These are phyloP conservation scores for Dioscorea zingiberensis DNA, from an alignment of 106 monocot genomes.

Conservation along the genomic window DNA sequence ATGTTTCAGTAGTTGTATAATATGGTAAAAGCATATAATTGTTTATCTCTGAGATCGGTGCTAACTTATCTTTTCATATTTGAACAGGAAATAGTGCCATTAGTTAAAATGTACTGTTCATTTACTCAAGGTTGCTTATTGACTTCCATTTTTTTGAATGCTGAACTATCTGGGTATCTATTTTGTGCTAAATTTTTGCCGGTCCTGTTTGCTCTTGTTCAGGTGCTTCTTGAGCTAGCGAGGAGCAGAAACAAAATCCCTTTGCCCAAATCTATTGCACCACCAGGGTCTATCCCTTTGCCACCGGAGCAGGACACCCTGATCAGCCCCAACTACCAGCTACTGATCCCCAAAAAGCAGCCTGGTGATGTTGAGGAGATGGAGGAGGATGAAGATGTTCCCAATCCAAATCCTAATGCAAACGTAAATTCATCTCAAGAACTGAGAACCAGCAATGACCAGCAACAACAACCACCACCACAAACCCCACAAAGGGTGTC, in stretches of 20 bases:
- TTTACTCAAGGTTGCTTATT: too few relatives aligned
- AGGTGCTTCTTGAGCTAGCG: conserved; percentile 88
- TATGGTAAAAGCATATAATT: too few relatives aligned
- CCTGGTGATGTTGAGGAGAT: conserved; percentile 26
- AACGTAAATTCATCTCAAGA: conserved; percentile 25
- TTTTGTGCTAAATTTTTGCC: too few relatives aligned
- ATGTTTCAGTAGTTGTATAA: too few relatives aligned
- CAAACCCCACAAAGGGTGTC: conserved; percentile 60
- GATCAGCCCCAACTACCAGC: conserved; percentile 88
- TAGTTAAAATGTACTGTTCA: too few relatives aligned
- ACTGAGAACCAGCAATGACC: conserved; percentile 20
- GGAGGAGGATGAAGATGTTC: conserved; percentile 42
- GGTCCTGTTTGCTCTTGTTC: conserved; percentile 6
- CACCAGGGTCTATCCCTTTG: conserved; percentile 72
- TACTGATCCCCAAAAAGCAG: conserved; percentile 59
- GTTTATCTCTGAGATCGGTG: too few relatives aligned
- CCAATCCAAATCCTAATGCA: conserved; percentile 25
- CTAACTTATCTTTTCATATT: too few relatives aligned
- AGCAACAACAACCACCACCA: conserved; percentile 43
- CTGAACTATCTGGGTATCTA: too few relatives aligned
- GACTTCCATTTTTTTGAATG: too few relatives aligned
- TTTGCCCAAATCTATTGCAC: conserved; percentile 79
- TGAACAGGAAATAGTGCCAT: too few relatives aligned
- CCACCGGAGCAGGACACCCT: conserved; percentile 94
- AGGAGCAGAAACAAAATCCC: conserved; percentile 85